A percentile compares a stretch with the other conserved stretches of the same genome.
phyloP scores from a whole-genome alignment of 1,284 basidiomycete genomes.

The Trametes sp. region DNA sequence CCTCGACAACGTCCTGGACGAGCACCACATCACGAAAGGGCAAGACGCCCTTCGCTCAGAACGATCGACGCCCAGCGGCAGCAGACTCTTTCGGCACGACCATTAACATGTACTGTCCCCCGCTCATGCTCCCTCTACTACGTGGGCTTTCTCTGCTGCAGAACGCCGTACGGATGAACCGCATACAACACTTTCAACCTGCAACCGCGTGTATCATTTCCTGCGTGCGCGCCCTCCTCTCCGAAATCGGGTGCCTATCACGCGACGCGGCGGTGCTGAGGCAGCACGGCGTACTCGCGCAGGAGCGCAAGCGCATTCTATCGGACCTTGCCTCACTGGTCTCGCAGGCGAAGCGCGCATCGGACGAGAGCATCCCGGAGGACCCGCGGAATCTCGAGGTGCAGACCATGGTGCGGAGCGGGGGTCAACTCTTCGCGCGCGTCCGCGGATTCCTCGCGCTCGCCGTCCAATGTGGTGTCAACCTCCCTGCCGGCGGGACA shows the following conservation, averaged over 20 bases:
- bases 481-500: slow-evolving; percentile 63
- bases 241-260: slow-evolving; percentile 85
- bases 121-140: slow-evolving; percentile 78
- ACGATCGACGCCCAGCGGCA: slow-evolving; percentile 55
- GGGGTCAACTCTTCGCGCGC: slow-evolving; percentile 77
- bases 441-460: slow-evolving; percentile 76
- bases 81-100: slow-evolving; percentile 53
- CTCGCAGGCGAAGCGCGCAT: slow-evolving; percentile 82
- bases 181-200: slow-evolving; percentile 84
- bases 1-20: slow-evolving; percentile 63
- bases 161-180: slow-evolving; percentile 80
- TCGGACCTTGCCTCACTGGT: slow-evolving; percentile 87
- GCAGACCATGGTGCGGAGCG: slow-evolving; percentile 76
- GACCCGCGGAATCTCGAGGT: slow-evolving; percentile 64
- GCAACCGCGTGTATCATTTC: slow-evolving; percentile 92
- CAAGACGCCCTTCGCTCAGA: slow-evolving; percentile 41
- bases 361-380: slow-evolving; percentile 60
- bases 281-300: slow-evolving; percentile 70
- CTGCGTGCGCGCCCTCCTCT: slow-evolving; percentile 90
- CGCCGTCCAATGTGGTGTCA: slow-evolving; percentile 82
- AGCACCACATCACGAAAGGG: slow-evolving; percentile 48
- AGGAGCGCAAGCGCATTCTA: slow-evolving; percentile 85
- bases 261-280: slow-evolving; percentile 82
- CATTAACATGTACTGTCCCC: slow-evolving; percentile 69
- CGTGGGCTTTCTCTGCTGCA: slow-evolving; percentile 89